Base-by-base conservation (phyloP, 2,329 filamentous ascomycete species). In the Chrysosporium keratinophilum region DNA sequence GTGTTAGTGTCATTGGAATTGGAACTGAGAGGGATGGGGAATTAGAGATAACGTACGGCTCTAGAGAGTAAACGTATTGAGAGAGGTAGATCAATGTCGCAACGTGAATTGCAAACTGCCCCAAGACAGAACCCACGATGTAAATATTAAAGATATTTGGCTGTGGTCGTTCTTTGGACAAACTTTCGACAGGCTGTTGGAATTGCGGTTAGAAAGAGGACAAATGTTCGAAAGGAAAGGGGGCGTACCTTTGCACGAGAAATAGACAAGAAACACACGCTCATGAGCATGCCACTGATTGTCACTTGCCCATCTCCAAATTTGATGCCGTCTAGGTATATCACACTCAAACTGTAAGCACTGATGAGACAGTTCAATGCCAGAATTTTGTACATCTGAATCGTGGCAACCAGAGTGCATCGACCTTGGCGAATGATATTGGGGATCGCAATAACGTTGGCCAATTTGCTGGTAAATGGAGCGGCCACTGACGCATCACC, bases 311-410 rank as follows among this genome's bases (percentile, higher is more conserved):
- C 89, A 67, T 98, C 93, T 54, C 93, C 90, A 67, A 98, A 98
- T 75, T 98, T 98, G 78, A 98, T 98, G 59, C 93, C 93, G 64
- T 97, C 91, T 1, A 98, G 81, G 66, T 98, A 98, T 55, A 98
- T 78, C 15, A 98, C 93, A 69, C 87, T 94, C 67, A 98, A 74
- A 70, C 88, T 95, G 81, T 98, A 98, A 37, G 93, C 93, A 62
- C 88, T 95, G 68, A 98, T 98, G 62, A 98, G 77, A 69, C 93
- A 98, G 77, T 98, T 98, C 56, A 98, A 76, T 6, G 93, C 93
- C 50, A 98, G 81, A 63, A 98, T 98, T 79, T 96, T 98, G 82
- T 98, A 98, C 91, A 98, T 98, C 76, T 98, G 93, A 60, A 98
- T 97, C 0, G 93, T 98, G 33, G 93, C 93, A 52, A 98, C 93